Evolutionary conservation across 1,284 basidiomycete genomes (phyloP), one percentile per base, ranked within the genome.

Genomic region (Pyrrhoderma noxium): DNA sequence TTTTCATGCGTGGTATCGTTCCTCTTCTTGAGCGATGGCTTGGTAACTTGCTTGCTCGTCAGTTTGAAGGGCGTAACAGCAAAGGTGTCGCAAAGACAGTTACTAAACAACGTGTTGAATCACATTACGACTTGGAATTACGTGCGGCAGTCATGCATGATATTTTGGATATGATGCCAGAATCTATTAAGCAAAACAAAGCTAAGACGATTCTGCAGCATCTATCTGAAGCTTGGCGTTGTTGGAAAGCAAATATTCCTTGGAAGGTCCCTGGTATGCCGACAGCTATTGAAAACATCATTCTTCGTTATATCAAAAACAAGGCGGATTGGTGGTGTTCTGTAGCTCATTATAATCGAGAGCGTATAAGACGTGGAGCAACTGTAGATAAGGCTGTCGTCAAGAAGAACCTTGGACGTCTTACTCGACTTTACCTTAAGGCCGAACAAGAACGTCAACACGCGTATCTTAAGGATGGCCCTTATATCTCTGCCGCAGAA

Each of bases 261-360:
- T 95, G 93, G 93, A 94, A 94, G 68, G 93, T 95, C 3, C 92
- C 91, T 9, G 93, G 93, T 48, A 95, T 96, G 90, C 93, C 96
- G 0, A 95, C 94, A 0, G 91, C 96, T 5, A 96, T 99, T 59
- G 96, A 99, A 71, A 99, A 98, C 68, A 96, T 99, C 67, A 98
- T 99, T 59, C 70, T 99, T 42, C 88, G 96, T 48, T 99, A 99
- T 70, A 95, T 99, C 79, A 99, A 99, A 79, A 89, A 85, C 69
- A 99, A 99, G 76, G 89, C 93, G 8, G 96, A 99, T 66, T 97
- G 93, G 93, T 99, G 94, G 93, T 90, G 89, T 59, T 96, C 91
- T 69, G 91, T 94, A 54, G 90, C 91, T 13, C 91, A 94, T 64
- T 93, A 93, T 67, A 93, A 93, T 61, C 90, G 94, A 54, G 93